Evolutionary conservation across 768 basidiomycete species (phyloP), one percentile per base, ranked within the genome.

Genomic region (Auriscalpium orientale): DNA sequence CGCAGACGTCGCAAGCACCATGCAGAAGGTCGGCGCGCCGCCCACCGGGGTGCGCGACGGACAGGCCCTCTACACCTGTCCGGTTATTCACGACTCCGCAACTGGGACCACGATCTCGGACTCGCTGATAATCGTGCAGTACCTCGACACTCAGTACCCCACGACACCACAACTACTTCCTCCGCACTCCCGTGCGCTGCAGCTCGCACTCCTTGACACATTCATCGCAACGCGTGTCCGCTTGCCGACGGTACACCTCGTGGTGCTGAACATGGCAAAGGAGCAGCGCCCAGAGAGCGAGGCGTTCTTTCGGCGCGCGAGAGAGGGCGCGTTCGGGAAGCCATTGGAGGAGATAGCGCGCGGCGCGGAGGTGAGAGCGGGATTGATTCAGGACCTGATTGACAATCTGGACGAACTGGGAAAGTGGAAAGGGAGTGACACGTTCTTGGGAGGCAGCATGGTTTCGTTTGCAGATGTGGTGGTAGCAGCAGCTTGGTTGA

Each of bases 101-200:
- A 59, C 55, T 10, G 55, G 49, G 34, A 53, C 38, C 8, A 38
- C 54, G 45, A 50, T 64, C 44, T 43, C 64, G 1, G 62, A 65
- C 45, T 65, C 62, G 8, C 45, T 28, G 45, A 20, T 15, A 6
- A 64, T 65, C 46, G 58, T 56, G 7, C 34, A 48, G 33, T 63
- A 62, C 46, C 56, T 65, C 36, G 64, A 65, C n/a, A 54, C 56
- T 22, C 33, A 54, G 8, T 64, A 58, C 45, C 48, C 59, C 5
- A 45, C 48, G 28, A 36, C 35, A 13, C 55, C 54, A 28, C 10
- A 36, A 12, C 48, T 65, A 10, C 40, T 65, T 36, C 60, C 55
- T 2, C n/a, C 5, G 10, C 55, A 52, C 8, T 45, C 62, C 20
- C 45, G 34, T n/a, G 50, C 49, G 18, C 47, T 60, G 7, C 56